Percentiles rank a stretch among this genome's conserved stretches.
phyloP scores from a whole-genome alignment of 352 stramenopile genomes.

The Blastocystis hominis region DNA sequence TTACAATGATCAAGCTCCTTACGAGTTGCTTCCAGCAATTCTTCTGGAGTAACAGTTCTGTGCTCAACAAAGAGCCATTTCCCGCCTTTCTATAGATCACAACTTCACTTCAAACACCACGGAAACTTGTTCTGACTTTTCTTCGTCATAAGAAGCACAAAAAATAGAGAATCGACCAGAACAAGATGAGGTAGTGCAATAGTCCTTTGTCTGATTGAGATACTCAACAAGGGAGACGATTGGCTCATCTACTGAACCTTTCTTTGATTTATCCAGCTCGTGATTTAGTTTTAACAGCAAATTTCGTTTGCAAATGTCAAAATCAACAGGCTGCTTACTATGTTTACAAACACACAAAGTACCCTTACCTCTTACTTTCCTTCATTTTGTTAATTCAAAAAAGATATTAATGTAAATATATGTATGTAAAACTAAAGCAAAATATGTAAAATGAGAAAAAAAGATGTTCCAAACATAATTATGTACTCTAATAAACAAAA shows the following conservation, averaged over 20 bases:
- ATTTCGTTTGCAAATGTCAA: slow-evolving; percentile 17
- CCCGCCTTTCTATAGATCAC: slow-evolving; percentile 59
- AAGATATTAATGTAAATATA: neutral
- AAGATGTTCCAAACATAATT: neutral
- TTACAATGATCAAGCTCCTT: neutral
- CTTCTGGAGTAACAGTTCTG: slow-evolving; percentile 67
- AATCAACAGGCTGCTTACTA: slow-evolving; percentile 8
- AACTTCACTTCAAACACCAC: slow-evolving; percentile 69
- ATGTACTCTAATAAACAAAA: neutral
- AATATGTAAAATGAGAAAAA: neutral
- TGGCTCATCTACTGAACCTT: slow-evolving; percentile 75
- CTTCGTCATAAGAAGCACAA: slow-evolving; percentile 64
- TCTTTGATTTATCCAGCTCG: slow-evolving; percentile 74
- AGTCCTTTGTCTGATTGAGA: slow-evolving; percentile 75
- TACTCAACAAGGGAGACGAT: slow-evolving; percentile 75
- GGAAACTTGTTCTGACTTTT: neutral
- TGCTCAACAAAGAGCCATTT: slow-evolving; percentile 77
- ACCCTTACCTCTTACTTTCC: slow-evolving; percentile 2
- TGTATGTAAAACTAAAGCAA: neutral
- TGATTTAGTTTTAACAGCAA: slow-evolving; percentile 27
- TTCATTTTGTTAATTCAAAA: neutral
- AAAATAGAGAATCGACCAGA: slow-evolving; percentile 78
- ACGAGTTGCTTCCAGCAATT: slow-evolving; percentile 64
- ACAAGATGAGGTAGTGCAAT: slow-evolving; percentile 78
- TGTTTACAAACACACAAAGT: neutral